phyloP scores from a whole-genome alignment of 805 yeast genomes.

The Kluyveromyces dobzhanskii region DNA sequence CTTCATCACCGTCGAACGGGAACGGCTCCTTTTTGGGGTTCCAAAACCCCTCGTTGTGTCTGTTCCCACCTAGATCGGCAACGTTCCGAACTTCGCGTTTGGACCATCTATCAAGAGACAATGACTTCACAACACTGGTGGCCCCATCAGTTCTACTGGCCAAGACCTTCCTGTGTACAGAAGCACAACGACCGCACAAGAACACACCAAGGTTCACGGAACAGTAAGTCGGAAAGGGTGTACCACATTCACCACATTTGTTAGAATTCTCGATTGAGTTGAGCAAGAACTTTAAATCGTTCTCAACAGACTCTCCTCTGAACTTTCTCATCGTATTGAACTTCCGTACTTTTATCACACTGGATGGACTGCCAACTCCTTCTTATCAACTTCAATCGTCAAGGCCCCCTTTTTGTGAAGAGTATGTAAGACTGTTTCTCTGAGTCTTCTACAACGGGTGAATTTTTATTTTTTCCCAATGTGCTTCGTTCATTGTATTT shows the following conservation, averaged over 20 bases:
- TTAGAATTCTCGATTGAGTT: constrained; percentile 53
- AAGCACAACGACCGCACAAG: constrained; percentile 80
- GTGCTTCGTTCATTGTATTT: no score
- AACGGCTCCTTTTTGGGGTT: constrained; percentile 60
- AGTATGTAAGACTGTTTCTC: no score
- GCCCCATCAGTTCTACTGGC: constrained; percentile 38
- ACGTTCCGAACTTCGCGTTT: constrained; percentile 42
- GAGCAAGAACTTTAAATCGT: constrained; percentile 49
- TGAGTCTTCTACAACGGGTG: no score
- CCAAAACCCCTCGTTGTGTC: constrained; percentile 52
- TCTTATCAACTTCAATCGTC: no score
- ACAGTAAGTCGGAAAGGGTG: constrained; percentile 48
- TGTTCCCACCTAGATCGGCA: constrained; percentile 48
- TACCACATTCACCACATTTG: constrained; percentile 73
- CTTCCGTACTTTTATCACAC: no score
- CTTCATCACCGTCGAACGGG: constrained; percentile 71
- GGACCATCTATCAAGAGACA: constrained; percentile 67
- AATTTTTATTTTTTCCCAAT: no score
- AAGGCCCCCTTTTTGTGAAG: no score
- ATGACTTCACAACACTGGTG: constrained; percentile 58
- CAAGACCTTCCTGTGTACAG: constrained; percentile 54
- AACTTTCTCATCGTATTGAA: not conserved
- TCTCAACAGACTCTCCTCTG: constrained; percentile 27
- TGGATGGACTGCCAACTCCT: no score
- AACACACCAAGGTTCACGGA: constrained; percentile 49